Conservation (phyloP, 2,329 filamentous ascomycete species). For the Orbilia blumenaviensis region DNA sequence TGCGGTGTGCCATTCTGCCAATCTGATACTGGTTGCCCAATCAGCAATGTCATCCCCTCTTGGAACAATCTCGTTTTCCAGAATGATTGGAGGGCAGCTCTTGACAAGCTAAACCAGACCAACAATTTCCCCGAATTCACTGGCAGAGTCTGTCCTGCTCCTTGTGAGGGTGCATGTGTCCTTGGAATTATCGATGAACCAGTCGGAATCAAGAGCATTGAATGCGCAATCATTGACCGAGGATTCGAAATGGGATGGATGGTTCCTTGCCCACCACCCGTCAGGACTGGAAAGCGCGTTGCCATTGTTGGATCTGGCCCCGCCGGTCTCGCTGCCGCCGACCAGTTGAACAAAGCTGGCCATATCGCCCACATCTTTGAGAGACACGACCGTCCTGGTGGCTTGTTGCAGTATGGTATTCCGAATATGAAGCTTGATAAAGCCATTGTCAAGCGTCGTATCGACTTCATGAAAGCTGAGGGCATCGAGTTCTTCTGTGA, state of each 20-base stretch:
- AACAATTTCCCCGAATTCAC: constrained; percentile 99
- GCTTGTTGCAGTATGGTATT: constrained; percentile 90
- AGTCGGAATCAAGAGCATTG: constrained; percentile 97
- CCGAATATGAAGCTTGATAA: constrained; percentile 99
- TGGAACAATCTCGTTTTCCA: constrained; percentile 63
- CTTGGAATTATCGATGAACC: constrained; percentile 96
- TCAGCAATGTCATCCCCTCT: constrained; percentile 93
- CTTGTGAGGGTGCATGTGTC: constrained; percentile 95
- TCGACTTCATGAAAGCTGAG: constrained; percentile 92
- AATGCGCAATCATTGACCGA: constrained; percentile 96
- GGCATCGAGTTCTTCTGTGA: constrained; percentile 83
- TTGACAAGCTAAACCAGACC: constrained; percentile 91
- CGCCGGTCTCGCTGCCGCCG: constrained; percentile 85
- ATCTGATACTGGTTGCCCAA: constrained; percentile 93
- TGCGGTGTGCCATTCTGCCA: constrained; percentile 98
- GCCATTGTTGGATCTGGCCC: constrained; percentile 92
- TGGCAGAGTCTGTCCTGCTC: constrained; percentile 93
- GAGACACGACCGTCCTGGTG: constrained; percentile 87
- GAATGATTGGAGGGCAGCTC: constrained; percentile 86
- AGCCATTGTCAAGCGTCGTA: constrained; percentile 92
- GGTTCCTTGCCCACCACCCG: constrained; percentile 79
- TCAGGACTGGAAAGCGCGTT: constrained; percentile 85
- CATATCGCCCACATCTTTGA: constrained; percentile 91
- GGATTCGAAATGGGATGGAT: constrained; percentile 99
- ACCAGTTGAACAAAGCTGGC: constrained; percentile 92